Conservation (phyloP, 2,329 filamentous ascomycete genomes). For the Curvularia sp. region DNA sequence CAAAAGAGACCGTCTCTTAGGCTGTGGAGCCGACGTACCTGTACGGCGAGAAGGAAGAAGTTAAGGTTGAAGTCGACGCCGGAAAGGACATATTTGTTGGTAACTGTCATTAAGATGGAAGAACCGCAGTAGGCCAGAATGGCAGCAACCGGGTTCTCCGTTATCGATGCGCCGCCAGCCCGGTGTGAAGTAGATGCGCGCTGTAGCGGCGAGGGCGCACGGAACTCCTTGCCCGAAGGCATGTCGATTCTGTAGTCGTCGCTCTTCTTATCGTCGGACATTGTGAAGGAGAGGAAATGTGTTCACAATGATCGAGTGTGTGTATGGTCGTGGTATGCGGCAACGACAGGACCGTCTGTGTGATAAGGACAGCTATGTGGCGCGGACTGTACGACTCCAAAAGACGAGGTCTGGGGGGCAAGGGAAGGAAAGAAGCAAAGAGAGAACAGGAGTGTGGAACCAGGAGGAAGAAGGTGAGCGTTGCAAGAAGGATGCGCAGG, state of each 20-base stretch:
- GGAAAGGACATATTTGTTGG: slow-evolving; percentile 98
- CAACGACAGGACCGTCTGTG: slow-evolving; percentile 26
- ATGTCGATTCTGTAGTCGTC: slow-evolving; percentile 74
- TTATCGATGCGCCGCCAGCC: slow-evolving; percentile 52
- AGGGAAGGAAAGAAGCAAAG: slow-evolving; percentile 20
- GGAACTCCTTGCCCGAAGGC: slow-evolving; percentile 59
- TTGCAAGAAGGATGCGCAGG: slow-evolving; percentile 36
- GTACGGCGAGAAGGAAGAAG: slow-evolving; percentile 90
- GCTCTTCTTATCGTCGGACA: slow-evolving; percentile 91
- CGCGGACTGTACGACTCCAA: slow-evolving; percentile 11
- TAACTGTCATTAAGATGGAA: slow-evolving; percentile 99
- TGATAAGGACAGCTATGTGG: slow-evolving; percentile 26
- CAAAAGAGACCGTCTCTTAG: slow-evolving; percentile 16
- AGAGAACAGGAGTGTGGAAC: slow-evolving; percentile 26
- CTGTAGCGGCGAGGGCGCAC: slow-evolving; percentile 57
- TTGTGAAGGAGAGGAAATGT: slow-evolving; percentile 52
- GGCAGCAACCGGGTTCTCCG: slow-evolving; percentile 79
- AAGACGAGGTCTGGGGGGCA: slow-evolving; percentile 1
- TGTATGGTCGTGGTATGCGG: slow-evolving; percentile 18
- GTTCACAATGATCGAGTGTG: slow-evolving; percentile 9
- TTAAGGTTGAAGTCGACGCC: slow-evolving; percentile 93
- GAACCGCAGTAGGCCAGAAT: slow-evolving; percentile 91
- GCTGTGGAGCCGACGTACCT: slow-evolving; percentile 67
- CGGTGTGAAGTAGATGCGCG: slow-evolving; percentile 43
- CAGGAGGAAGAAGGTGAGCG: slow-evolving; percentile 29